These are phyloP conservation scores for Pezicula carpinea DNA, from an alignment of 2,329 filamentous ascomycete species.

Conservation along the genomic window DNA sequence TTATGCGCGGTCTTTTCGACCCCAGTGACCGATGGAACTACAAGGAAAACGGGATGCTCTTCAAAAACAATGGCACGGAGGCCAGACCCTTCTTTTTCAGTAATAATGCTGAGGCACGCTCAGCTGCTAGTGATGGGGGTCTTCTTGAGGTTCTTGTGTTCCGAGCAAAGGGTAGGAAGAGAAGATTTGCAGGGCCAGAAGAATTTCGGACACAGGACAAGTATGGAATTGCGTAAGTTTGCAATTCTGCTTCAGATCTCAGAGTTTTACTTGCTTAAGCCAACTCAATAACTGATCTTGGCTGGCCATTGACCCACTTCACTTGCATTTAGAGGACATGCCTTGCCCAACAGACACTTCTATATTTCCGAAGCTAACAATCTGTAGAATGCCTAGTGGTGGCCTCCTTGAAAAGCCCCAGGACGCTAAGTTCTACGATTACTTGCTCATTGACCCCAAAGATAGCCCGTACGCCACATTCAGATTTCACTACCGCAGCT, in stretches of 20 bases:
- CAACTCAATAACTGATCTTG: not conserved
- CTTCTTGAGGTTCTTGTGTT: slow-evolving; percentile 50
- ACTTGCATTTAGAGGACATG: not conserved
- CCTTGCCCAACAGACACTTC: too few relatives aligned
- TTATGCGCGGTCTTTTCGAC: slow-evolving; percentile 44
- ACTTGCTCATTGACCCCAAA: slow-evolving; percentile 44
- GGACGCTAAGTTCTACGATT: slow-evolving; percentile 47
- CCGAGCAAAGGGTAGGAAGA: slow-evolving; percentile 43
- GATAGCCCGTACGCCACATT: slow-evolving; percentile 50
- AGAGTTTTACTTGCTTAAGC: not conserved
- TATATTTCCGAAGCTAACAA: not conserved
- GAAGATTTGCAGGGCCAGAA: slow-evolving; percentile 36
- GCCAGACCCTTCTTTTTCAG: slow-evolving; percentile 47
- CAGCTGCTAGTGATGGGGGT: slow-evolving; percentile 48
- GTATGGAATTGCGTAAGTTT: slow-evolving; percentile 49
- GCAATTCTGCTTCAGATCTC: slow-evolving; percentile 1
- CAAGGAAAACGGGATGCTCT: slow-evolving; percentile 30
- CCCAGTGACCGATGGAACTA: slow-evolving; percentile 39
- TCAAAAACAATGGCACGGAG: slow-evolving; percentile 37
- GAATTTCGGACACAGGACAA: slow-evolving; percentile 42
- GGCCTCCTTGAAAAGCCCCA: slow-evolving; percentile 48
- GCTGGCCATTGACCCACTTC: not conserved
- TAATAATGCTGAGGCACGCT: slow-evolving; percentile 20
- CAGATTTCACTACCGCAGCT: slow-evolving; percentile 52
- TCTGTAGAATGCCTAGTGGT: slow-evolving; percentile 44